Conservation (phyloP, 176 grass and related monocot genomes). For the Juncus inflexus region DNA sequence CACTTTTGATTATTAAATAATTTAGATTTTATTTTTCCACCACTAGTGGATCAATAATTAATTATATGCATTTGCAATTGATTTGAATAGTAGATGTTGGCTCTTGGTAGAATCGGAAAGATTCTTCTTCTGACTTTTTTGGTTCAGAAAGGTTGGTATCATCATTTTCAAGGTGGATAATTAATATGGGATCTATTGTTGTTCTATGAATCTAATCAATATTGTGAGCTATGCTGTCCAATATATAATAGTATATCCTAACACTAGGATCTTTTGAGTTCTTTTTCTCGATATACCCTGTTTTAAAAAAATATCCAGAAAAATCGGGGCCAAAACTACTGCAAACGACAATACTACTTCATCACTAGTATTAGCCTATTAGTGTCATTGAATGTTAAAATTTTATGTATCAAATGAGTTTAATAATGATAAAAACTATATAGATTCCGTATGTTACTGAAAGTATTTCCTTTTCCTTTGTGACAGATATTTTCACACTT, state of each 20-base stretch:
- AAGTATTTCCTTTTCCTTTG: no score
- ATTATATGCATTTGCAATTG: neutral
- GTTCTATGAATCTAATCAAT: neutral
- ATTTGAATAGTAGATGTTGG: neutral
- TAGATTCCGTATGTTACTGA: no score
- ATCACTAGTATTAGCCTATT: no score
- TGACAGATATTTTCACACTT: no score
- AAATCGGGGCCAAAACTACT: neutral
- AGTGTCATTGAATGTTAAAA: no score
- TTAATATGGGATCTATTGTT: neutral
- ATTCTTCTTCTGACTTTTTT: slow-evolving; percentile 8
- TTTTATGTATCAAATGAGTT: no score
- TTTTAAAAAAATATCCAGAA: neutral
- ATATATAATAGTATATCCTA: neutral
- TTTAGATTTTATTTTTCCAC: neutral
- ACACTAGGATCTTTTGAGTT: neutral
- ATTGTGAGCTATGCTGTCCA: neutral
- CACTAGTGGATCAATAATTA: neutral
- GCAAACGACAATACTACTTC: neutral
- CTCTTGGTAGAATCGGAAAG: neutral
- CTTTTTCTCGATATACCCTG: neutral
- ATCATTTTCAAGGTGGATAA: neutral
- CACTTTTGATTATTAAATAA: neutral
- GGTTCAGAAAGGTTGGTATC: neutral
- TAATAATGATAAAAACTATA: no score